A percentile compares a stretch with the other conserved stretches of the same genome.
Evolutionary conservation across 352 stramenopile genomes (phyloP).

Genomic region (Globisporangium heterothallicum): DNA sequence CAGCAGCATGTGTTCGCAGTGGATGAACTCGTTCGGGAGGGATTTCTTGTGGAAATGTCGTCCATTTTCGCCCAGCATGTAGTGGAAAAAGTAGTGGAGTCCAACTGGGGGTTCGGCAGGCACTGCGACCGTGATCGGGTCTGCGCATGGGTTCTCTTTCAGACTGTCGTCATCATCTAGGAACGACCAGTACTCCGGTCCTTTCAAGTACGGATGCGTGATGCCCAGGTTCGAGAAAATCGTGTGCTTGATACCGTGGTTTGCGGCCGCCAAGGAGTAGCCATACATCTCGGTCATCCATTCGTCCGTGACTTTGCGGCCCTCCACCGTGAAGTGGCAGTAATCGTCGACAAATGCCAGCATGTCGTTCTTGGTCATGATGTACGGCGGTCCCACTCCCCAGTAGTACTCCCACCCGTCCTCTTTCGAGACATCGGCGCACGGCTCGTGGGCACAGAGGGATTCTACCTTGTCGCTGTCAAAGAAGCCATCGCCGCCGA

Average conservation of each 20-base stretch:
- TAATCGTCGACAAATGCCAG: slow-evolving; percentile 23
- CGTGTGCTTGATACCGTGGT: slow-evolving; percentile 53
- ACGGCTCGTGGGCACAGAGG: neutral
- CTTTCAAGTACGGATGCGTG: slow-evolving; percentile 31
- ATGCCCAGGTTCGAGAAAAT: slow-evolving; percentile 36
- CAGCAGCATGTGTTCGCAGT: slow-evolving; percentile 7
- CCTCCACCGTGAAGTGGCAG: slow-evolving; percentile 15
- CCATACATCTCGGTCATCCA: slow-evolving; percentile 67
- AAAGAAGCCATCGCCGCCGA: neutral
- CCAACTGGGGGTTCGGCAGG: slow-evolving; percentile 31
- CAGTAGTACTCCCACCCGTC: slow-evolving; percentile 23
- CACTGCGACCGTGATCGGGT: slow-evolving; percentile 26
- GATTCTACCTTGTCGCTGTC: slow-evolving; percentile 1
- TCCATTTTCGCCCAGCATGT: slow-evolving; percentile 28
- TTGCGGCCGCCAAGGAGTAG: slow-evolving; percentile 40
- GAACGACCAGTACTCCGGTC: slow-evolving; percentile 40
- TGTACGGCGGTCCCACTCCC: slow-evolving; percentile 22
- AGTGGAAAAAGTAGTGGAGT: slow-evolving; percentile 38
- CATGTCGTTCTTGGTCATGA: slow-evolving; percentile 28
- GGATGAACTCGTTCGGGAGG: slow-evolving; percentile 9
- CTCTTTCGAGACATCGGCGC: neutral
- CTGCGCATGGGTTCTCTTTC: slow-evolving; percentile 27
- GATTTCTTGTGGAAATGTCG: slow-evolving; percentile 43
- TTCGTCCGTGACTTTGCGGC: slow-evolving; percentile 12
- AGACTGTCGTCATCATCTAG: slow-evolving; percentile 16